Percentiles rank a stretch among this genome's conserved stretches.
phyloP scores from a whole-genome alignment of 371 early-diverging fungal genomes.

The Mortierella sp. region DNA sequence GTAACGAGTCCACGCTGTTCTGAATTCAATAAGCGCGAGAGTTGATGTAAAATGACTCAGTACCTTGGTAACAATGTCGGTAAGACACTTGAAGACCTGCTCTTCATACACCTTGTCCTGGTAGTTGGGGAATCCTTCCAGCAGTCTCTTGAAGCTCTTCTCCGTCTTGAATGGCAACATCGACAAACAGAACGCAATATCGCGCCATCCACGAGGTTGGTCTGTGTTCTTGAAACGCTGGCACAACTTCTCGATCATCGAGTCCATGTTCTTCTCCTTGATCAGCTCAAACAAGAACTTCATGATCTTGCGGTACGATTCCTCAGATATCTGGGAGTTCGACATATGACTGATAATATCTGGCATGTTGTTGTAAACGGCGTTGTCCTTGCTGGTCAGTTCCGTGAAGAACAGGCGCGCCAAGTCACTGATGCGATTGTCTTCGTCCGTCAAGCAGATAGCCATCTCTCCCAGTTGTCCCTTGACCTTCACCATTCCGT shows the following conservation, averaged over 20 bases:
- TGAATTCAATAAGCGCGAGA: too few relatives aligned
- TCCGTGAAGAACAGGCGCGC: constrained; percentile 97
- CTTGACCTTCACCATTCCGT: constrained; percentile 99
- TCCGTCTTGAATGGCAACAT: constrained; percentile 90
- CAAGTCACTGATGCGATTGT: constrained; percentile 89
- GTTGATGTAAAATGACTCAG: neutral
- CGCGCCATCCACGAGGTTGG: constrained; percentile 88
- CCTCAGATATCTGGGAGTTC: constrained; percentile 80
- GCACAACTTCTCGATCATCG: constrained; percentile 95
- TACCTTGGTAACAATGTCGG: constrained; percentile 90
- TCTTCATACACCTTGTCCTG: constrained; percentile 92
- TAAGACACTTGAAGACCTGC: constrained; percentile 83
- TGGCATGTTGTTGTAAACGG: constrained; percentile 97
- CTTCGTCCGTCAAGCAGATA: constrained; percentile 92
- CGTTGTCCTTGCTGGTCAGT: constrained; percentile 95
- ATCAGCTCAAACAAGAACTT: constrained; percentile 95
- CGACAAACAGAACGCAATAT: constrained; percentile 93
- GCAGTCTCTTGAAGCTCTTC: constrained; percentile 83
- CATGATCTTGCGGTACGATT: constrained; percentile 89
- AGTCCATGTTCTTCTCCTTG: constrained; percentile 95
- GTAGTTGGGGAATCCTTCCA: constrained; percentile 85
- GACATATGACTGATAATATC: constrained; percentile 96
- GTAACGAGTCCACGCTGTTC: too few relatives aligned
- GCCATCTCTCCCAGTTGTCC: constrained; percentile 98
- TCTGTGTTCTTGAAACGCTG: constrained; percentile 87